Conservation (phyloP, 495 filamentous ascomycete species). For the Podospora pseudocomata region DNA sequence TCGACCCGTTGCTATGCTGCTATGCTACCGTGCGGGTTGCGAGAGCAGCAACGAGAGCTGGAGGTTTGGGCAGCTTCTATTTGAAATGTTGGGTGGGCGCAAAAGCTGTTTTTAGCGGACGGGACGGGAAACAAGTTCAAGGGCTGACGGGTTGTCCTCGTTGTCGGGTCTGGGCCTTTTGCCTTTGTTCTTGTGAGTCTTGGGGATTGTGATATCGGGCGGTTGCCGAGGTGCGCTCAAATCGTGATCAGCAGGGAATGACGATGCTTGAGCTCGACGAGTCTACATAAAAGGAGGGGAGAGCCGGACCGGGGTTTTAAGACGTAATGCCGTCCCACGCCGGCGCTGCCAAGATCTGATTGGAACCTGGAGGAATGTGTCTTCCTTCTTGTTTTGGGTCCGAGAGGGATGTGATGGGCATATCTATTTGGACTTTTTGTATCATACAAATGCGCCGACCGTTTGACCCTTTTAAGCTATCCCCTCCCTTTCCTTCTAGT, state of each 20-base stretch:
- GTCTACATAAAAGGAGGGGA: constrained; percentile 16
- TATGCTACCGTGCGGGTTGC: no score
- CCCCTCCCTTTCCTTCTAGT: no score
- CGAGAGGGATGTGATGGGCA: background rate
- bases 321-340: constrained; percentile 26
- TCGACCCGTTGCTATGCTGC: background rate
- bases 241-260: constrained; percentile 33
- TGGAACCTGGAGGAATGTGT: background rate
- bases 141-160: background rate
- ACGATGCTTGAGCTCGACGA: constrained; percentile 22
- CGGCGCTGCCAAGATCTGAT: constrained; percentile 10
- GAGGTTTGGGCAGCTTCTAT: constrained; percentile 5
- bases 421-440: background rate
- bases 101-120: background rate
- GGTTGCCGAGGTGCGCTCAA: constrained; percentile 10
- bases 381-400: constrained; percentile 2
- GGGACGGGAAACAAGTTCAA: background rate
- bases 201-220: constrained; percentile 1
- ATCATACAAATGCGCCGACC: background rate
- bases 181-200: constrained; percentile 16
- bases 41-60: background rate
- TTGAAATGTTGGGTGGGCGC: constrained; percentile 1
- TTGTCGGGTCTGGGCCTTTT: background rate
- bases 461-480: background rate
- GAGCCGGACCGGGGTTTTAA: constrained; percentile 12